A percentile compares a stretch with the other conserved stretches of the same genome.
phyloP scores from a whole-genome alignment of 352 stramenopile genomes.

The Labyrinthula sp. region DNA sequence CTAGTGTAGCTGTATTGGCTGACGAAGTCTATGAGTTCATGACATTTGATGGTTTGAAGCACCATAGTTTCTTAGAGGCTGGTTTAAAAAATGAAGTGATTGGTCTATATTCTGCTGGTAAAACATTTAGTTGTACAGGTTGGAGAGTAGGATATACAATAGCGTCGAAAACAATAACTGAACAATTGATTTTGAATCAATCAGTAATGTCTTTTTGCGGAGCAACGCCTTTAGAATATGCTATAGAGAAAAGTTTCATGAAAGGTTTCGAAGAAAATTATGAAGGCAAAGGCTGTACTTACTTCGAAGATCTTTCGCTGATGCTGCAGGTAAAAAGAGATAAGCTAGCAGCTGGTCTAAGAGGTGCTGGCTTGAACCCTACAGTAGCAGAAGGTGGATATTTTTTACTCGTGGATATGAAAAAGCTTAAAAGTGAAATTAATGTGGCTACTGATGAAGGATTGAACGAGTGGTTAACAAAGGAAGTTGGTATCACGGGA shows the following conservation, averaged over 20 bases:
- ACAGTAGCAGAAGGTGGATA: conserved; percentile 77
- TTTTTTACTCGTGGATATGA: conserved; percentile 65
- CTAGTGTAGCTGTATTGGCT: conserved; percentile 70
- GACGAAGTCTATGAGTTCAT: conserved; percentile 98
- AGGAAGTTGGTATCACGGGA: conserved; percentile 60
- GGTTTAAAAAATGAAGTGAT: conserved; percentile 57
- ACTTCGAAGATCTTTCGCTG: conserved; percentile 51
- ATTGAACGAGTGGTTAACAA: conserved; percentile 60
- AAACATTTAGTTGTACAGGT: conserved; percentile 60
- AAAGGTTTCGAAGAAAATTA: conserved; percentile 42
- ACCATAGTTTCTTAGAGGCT: conserved; percentile 50
- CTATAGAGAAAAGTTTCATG: conserved; percentile 58
- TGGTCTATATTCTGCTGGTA: conserved; percentile 53
- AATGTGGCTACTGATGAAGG: conserved; percentile 34
- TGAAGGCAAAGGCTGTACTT: conserved; percentile 30
- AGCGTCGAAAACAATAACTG: conserved; percentile 42
- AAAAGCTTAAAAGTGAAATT: conserved; percentile 15
- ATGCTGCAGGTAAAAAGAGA: conserved; percentile 58
- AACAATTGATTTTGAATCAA: conserved; percentile 36
- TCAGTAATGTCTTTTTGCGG: conserved; percentile 58
- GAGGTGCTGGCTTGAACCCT: conserved; percentile 52
- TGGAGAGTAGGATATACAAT: conserved; percentile 66
- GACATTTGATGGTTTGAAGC: conserved; percentile 47
- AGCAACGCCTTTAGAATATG: conserved; percentile 73
- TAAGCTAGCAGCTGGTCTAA: conserved; percentile 53